These are phyloP conservation scores for Sugiyamaella pinicola DNA, from an alignment of 1,139 yeast genomes.

Conservation along the genomic window DNA sequence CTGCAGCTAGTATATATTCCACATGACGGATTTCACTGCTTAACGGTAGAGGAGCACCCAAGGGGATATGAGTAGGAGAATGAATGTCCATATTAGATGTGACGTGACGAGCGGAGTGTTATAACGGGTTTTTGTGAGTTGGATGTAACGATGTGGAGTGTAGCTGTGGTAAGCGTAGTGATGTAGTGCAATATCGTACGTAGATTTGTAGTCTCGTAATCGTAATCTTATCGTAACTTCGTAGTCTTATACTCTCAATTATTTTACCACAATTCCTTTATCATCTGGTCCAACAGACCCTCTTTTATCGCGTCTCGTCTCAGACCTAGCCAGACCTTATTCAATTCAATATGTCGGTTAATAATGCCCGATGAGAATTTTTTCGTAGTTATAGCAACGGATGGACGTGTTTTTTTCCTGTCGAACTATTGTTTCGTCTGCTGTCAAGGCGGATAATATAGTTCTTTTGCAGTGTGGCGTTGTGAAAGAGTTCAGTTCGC, in stretches of 20 bases:
- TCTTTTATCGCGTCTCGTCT: background rate
- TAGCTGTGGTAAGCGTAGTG: too few relatives aligned
- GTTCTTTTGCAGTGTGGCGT: too few relatives aligned
- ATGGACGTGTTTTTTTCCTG: too few relatives aligned
- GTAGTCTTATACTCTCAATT: background rate
- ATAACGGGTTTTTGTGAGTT: background rate
- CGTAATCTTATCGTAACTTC: too few relatives aligned
- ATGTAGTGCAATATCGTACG: too few relatives aligned
- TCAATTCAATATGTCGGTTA: background rate
- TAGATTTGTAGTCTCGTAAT: too few relatives aligned
- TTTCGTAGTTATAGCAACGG: background rate
- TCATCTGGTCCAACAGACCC: too few relatives aligned
- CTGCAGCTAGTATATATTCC: slow-evolving; percentile 48
- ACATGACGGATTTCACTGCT: slow-evolving; percentile 31
- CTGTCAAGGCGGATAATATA: too few relatives aligned
- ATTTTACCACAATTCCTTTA: too few relatives aligned
- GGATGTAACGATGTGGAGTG: background rate
- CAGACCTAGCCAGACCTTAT: background rate
- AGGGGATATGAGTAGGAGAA: background rate
- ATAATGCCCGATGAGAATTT: background rate
- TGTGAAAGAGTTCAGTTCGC: background rate
- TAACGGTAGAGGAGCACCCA: background rate
- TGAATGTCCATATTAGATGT: background rate
- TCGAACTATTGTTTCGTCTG: too few relatives aligned
- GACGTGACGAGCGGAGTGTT: background rate